A percentile compares a stretch with the other conserved stretches of the same genome.
phyloP scores from a whole-genome alignment of 345 rosid genomes.

The Eutrema yunnanense region DNA sequence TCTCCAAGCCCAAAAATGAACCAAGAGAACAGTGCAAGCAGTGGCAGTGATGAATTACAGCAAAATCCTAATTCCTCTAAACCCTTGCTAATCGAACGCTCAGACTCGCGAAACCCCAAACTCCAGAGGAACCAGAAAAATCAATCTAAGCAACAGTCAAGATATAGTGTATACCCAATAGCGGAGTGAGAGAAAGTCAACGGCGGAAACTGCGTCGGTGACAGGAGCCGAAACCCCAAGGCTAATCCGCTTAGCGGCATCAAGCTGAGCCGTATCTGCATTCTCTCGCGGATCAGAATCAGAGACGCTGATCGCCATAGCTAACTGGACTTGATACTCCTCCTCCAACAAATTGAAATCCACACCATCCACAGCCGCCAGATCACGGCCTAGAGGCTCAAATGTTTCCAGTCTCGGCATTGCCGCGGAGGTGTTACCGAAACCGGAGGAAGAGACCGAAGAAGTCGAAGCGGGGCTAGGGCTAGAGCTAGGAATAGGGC shows the following conservation, averaged over 20 bases:
- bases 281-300: slow-evolving; percentile 60
- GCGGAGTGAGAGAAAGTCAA: slow-evolving; percentile 67
- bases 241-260: slow-evolving; percentile 92
- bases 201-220: slow-evolving; percentile 40
- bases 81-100: neutral
- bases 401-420: slow-evolving; percentile 45
- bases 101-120: too few relatives aligned
- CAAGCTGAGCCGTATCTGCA: slow-evolving; percentile 90
- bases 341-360: slow-evolving; percentile 84
- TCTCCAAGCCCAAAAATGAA: neutral
- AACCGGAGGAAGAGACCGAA: slow-evolving; percentile 36
- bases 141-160: neutral
- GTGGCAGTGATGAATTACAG: neutral
- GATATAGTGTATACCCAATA: slow-evolving; percentile 61
- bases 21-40: slow-evolving; percentile 5
- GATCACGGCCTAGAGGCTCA: slow-evolving; percentile 46
- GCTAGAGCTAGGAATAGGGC: slow-evolving; percentile 34
- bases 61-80: slow-evolving; percentile 15
- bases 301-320: slow-evolving; percentile 93
- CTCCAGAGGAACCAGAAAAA: too few relatives aligned
- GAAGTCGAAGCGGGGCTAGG: slow-evolving; percentile 32
- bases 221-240: slow-evolving; percentile 59
- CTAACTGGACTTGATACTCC: slow-evolving; percentile 92
- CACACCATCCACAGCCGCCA: slow-evolving; percentile 30
- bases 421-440: slow-evolving; percentile 29